Conservation (phyloP, 805 yeast genomes). For the Lipomyces lipofer region DNA sequence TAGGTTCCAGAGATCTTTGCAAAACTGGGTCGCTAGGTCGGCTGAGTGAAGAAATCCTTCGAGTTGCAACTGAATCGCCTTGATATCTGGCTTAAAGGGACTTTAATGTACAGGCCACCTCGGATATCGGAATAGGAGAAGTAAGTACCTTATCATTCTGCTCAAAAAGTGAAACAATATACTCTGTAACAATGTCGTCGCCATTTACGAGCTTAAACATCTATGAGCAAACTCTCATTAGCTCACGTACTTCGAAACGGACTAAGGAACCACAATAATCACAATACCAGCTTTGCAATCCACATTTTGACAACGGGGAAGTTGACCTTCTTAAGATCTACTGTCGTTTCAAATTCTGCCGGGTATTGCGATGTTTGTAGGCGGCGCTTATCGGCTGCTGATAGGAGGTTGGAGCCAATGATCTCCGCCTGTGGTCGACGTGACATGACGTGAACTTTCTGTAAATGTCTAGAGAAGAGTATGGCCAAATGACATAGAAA, state of each 20-base stretch:
- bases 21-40: constrained; percentile 6
- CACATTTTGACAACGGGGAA: constrained; percentile 12
- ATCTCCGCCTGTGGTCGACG: too few relatives aligned
- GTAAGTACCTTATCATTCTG: constrained; percentile 4
- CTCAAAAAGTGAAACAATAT: constrained; percentile 8
- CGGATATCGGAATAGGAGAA: background rate
- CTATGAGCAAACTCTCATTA: background rate
- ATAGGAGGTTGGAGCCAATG: too few relatives aligned
- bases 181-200: constrained; percentile 15
- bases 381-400: constrained; percentile 8
- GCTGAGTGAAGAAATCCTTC: constrained; percentile 7
- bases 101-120: background rate
- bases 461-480: too few relatives aligned
- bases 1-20: constrained; percentile 9
- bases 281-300: constrained; percentile 17
- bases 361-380: constrained; percentile 8
- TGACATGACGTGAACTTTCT: too few relatives aligned
- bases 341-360: constrained; percentile 9
- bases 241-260: background rate
- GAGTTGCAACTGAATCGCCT: constrained; percentile 16
- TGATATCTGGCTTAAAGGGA: constrained; percentile 11
- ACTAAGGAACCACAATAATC: background rate
- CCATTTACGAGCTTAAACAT: constrained; percentile 6
- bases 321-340: constrained; percentile 10
- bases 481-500: too few relatives aligned